Base-by-base conservation (phyloP, 139 green algal genomes). In the Chlamydomonas asymmetrica region DNA sequence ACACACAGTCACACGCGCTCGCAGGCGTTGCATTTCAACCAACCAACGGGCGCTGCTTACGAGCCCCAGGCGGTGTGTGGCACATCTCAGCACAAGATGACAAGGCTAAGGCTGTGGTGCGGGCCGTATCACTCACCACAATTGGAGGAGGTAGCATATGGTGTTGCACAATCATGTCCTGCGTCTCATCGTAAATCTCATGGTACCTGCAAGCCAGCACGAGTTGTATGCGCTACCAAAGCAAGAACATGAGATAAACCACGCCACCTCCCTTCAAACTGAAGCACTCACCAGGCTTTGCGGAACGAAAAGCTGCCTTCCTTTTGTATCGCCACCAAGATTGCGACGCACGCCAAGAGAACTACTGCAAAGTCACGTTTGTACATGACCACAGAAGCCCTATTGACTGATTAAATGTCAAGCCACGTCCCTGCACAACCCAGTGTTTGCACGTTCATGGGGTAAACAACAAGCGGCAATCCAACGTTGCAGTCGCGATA, bases 361-460 rank as follows among this genome's bases (percentile, higher is more conserved):
- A 98, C 66, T 29, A 97, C 89, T 10, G 74, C 87, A 38, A 97
- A 79, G 63, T 97, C 93, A 0, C 93, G 82, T 75, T 95, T 94
- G 54, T 92, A 88, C 91, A 91, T 91, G 7, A n/a, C n/a, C n/a
- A n/a, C n/a, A n/a, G n/a, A n/a, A n/a, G n/a, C n/a, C n/a, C n/a
- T n/a, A n/a, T n/a, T n/a, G n/a, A n/a, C n/a, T n/a, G n/a, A n/a
- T n/a, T n/a, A n/a, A n/a, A n/a, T n/a, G n/a, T n/a, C n/a, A n/a
- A n/a, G n/a, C n/a, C n/a, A n/a, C n/a, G n/a, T n/a, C n/a, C n/a
- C n/a, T n/a, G n/a, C n/a, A n/a, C n/a, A n/a, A n/a, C n/a, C n/a
- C n/a, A n/a, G n/a, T n/a, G n/a, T n/a, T n/a, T n/a, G n/a, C n/a
- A n/a, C n/a, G n/a, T n/a, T n/a, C n/a, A n/a, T n/a, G n/a, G n/a